Percentiles rank a stretch among this genome's conserved stretches.
These are phyloP conservation scores for Poteriospumella lacustris DNA, from an alignment of 108 stramenopile species.

Conservation along the genomic window DNA sequence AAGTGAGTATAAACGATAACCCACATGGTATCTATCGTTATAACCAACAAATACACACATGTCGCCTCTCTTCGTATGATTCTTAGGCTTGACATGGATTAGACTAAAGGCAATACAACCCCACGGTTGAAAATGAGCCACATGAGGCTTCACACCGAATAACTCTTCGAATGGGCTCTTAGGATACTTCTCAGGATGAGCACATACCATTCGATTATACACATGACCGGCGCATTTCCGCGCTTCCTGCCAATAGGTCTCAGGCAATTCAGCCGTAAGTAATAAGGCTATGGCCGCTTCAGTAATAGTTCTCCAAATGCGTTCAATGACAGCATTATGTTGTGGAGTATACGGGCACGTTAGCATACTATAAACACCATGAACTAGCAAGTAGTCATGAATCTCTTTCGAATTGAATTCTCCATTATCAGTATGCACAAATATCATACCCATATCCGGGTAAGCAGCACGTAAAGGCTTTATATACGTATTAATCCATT, in stretches of 20 bases:
- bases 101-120: not conserved
- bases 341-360: not conserved
- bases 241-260: slow-evolving; percentile 13
- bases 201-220: slow-evolving; percentile 17
- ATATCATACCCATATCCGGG: too few species aligned
- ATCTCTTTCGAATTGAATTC: slow-evolving; percentile 2
- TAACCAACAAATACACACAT: not conserved
- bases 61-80: not conserved
- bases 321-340: slow-evolving; percentile 14
- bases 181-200: not conserved
- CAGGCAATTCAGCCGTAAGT: not conserved
- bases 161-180: not conserved
- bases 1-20: slow-evolving; percentile 3
- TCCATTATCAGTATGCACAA: slow-evolving; percentile 18
- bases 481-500: not conserved
- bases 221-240: not conserved
- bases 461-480: slow-evolving; percentile 1
- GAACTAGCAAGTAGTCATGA: not conserved
- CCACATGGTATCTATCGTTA: not conserved
- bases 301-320: slow-evolving; percentile 17
- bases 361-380: not conserved
- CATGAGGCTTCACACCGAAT: not conserved
- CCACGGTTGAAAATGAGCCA: slow-evolving; percentile 4
- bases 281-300: not conserved
- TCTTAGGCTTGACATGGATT: slow-evolving; percentile 13